Base-by-base conservation (phyloP, 768 basidiomycete species). In the Leccinum uliginosum region DNA sequence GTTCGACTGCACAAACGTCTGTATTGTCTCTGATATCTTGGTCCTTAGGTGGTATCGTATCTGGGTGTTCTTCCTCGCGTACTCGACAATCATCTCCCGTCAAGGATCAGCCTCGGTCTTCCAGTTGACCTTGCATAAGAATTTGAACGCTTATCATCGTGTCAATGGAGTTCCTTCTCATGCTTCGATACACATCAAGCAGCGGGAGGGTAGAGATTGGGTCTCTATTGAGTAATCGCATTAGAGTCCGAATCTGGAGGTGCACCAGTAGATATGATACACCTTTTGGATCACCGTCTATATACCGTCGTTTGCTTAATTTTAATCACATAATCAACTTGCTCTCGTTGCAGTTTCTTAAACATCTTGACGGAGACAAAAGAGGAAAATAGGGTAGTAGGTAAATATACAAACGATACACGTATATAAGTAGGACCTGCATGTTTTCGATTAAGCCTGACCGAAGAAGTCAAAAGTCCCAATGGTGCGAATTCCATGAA, bases 111-210 rank as follows among this genome's bases (percentile, higher is more conserved):
- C 89, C 7, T 91, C 93, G 0, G 89, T 98, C 43, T 99, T 96
- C 89, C 95, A 98, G 76, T 84, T 99, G 68, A 98, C 95, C 5
- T 74, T 95, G 59, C 96, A 98, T 80, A 99, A 99, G 79, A 99
- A 98, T 79, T 76, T 98, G 62, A 98, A 98, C 69, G 91, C 87
- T 0, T 98, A 86, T 78, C 93, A 93, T 68, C 89, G 97, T 58
- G 82, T 97, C 65, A 84, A 89, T 45, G 93, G 92, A 29, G 83
- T 96, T 26, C 75, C 81, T 17, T 89, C 82, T 64, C 96, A 98
- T 65, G 78, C 78, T n/a, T 88, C 87, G 8, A 87, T 91, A 63
- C 88, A 88, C 61, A 83, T 87, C 61, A 80, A 77, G 55, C 27
- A 69, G 15, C 67, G 67, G 17, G 71, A 73, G 30, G 61, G 55